Conservation (phyloP, 1,284 basidiomycete genomes). For the Golubevia sp. region DNA sequence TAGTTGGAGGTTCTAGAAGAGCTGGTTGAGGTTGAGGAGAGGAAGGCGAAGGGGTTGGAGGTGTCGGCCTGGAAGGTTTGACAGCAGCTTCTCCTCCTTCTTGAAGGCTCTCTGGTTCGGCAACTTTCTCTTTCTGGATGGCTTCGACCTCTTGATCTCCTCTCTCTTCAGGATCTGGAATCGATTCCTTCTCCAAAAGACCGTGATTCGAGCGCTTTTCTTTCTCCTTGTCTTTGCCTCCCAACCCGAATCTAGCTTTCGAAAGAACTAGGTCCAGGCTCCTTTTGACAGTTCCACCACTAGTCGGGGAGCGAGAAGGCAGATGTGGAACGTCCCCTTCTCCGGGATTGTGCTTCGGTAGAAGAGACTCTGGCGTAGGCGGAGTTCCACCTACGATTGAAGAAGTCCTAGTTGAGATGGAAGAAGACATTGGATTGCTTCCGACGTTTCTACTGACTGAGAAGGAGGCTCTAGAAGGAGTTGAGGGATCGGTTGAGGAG, state of each 20-base stretch:
- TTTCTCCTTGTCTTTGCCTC: background rate
- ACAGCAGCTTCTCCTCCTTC: background rate
- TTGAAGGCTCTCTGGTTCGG: background rate
- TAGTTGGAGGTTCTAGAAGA: background rate
- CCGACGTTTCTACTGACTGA: too few relatives aligned
- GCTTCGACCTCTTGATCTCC: too few relatives aligned
- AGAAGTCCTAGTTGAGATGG: background rate
- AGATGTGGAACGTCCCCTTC: background rate
- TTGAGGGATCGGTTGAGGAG: background rate
- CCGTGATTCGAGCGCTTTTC: background rate
- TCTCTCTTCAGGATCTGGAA: too few relatives aligned
- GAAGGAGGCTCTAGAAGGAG: too few relatives aligned
- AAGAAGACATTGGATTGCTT: too few relatives aligned
- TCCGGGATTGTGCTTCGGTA: background rate
- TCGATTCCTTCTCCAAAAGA: background rate
- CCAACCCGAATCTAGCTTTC: background rate
- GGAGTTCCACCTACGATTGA: background rate
- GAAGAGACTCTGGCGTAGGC: background rate
- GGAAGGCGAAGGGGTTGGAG: background rate
- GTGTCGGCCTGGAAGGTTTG: background rate
- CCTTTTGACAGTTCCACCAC: background rate
- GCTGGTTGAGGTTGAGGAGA: background rate
- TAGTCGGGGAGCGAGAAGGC: background rate
- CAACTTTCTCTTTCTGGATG: too few relatives aligned
- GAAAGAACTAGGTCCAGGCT: background rate